Conservation (phyloP, 176 grass and related monocot genomes). For the Carex cristatella region DNA sequence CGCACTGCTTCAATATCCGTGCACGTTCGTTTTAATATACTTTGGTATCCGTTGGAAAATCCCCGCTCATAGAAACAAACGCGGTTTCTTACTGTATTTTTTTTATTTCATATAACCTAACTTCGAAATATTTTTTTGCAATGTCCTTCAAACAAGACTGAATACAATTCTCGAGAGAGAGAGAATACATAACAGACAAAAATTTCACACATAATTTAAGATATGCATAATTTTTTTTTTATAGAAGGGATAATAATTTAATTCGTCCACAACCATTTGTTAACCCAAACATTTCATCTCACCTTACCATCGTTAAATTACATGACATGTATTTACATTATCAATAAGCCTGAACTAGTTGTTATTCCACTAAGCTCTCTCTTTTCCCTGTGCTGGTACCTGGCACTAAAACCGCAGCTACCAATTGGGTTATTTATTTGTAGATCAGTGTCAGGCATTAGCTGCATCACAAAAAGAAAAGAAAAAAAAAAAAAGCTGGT, state of each 20-base stretch:
- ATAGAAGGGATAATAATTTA: not conserved
- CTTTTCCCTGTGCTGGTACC: slow-evolving; percentile 36
- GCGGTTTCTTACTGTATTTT: not conserved
- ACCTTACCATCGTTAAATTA: slow-evolving; percentile 6
- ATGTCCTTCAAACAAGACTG: not conserved
- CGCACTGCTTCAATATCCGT: too few relatives aligned
- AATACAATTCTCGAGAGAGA: not conserved
- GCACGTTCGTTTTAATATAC: too few relatives aligned
- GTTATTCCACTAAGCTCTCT: not conserved
- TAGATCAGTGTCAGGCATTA: slow-evolving; percentile 37
- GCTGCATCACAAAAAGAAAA: not conserved
- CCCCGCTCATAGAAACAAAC: not conserved
- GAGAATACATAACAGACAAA: not conserved
- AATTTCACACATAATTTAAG: not conserved
- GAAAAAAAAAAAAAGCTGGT: not conserved
- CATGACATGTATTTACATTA: slow-evolving; percentile 19
- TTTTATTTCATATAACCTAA: not conserved
- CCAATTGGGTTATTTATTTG: slow-evolving; percentile 29
- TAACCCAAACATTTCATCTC: not conserved
- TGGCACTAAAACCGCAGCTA: slow-evolving; percentile 61
- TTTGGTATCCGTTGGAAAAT: too few relatives aligned
- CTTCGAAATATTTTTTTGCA: not conserved
- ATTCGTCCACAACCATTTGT: not conserved
- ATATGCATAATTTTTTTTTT: not conserved
- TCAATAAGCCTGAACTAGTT: slow-evolving; percentile 1